Evolutionary conservation across 371 early-diverging fungal species (phyloP).

Genomic region (Actinomucor elegans): DNA sequence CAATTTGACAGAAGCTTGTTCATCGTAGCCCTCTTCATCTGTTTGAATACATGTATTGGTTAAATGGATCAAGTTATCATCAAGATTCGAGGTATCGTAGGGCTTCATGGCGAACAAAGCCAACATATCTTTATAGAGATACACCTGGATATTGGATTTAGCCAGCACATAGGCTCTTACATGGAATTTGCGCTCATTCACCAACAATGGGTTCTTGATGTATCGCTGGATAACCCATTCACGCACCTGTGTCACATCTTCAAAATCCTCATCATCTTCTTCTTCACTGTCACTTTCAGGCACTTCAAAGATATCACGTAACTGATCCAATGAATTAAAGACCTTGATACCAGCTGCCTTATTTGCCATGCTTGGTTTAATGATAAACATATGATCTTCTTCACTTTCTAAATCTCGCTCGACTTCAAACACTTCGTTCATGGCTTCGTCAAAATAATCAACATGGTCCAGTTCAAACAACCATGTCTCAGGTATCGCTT

Average conservation of each 20-base stretch:
- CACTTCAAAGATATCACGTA: constrained; percentile 50
- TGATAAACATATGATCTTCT: constrained; percentile 50
- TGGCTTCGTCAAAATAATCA: constrained; percentile 72
- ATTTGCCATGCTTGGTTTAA: constrained; percentile 72
- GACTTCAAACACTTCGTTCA: constrained; percentile 72
- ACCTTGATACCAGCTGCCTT: constrained; percentile 70
- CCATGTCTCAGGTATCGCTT: constrained; percentile 69
- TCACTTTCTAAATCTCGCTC: constrained; percentile 51
- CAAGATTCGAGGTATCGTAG: constrained; percentile 44
- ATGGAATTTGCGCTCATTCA: constrained; percentile 70
- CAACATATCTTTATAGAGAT: constrained; percentile 66
- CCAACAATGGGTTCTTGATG: constrained; percentile 58
- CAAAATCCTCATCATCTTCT: constrained; percentile 31
- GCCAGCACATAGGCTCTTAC: constrained; percentile 71
- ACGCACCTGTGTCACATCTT: constrained; percentile 57
- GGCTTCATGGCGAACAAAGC: constrained; percentile 64
- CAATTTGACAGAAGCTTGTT: constrained; percentile 54
- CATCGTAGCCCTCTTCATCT: constrained; percentile 53
- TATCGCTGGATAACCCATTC: constrained; percentile 78
- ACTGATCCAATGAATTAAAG: constrained; percentile 56
- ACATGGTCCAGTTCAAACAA: constrained; percentile 69
- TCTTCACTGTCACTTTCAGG: constrained; percentile 38
- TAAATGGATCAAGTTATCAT: constrained; percentile 58
- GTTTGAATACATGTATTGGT: constrained; percentile 74
- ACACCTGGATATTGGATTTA: constrained; percentile 64